phyloP scores from a whole-genome alignment of 495 filamentous ascomycete genomes.

The Penicillium cosmopolitanum region DNA sequence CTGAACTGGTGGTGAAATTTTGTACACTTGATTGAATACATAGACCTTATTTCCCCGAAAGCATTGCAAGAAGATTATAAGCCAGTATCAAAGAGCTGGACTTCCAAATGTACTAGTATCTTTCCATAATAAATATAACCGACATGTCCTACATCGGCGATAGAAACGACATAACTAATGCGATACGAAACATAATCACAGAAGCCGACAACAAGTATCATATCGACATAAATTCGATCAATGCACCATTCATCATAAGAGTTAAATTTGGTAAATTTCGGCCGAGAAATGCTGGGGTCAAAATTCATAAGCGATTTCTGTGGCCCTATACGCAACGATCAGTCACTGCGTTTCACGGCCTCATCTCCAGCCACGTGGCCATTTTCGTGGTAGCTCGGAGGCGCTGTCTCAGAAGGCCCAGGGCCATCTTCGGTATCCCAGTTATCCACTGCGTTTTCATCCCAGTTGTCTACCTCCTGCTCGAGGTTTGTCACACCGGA shows the following conservation, averaged over 20 bases:
- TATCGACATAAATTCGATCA: conserved; percentile 25
- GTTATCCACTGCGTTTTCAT: conserved; percentile 74
- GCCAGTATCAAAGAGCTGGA: not conserved
- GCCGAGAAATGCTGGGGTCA: not conserved
- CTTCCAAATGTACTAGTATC: not conserved
- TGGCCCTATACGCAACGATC: not conserved
- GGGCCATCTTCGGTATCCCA: conserved; percentile 68
- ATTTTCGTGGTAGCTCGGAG: conserved; percentile 28
- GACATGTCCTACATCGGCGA: conserved; percentile 2
- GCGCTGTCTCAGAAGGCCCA: conserved; percentile 19
- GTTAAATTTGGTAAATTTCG: not conserved
- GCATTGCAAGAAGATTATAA: not conserved
- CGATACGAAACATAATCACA: conserved; percentile 14
- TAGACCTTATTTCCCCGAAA: not conserved
- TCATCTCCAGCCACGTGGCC: conserved; percentile 5
- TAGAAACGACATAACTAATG: conserved; percentile 9
- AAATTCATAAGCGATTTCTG: not conserved
- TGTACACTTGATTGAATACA: not conserved
- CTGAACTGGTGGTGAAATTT: not conserved
- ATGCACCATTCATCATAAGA: conserved; percentile 25
- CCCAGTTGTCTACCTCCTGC: conserved; percentile 81
- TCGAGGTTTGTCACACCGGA: conserved; percentile 61
- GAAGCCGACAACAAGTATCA: conserved; percentile 21
- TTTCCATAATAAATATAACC: not conserved
- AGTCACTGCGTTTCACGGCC: conserved; percentile 27